Percentiles rank a stretch among this genome's conserved stretches.
phyloP scores from a whole-genome alignment of 2,329 filamentous ascomycete genomes.

The Orbilia brochopaga region DNA sequence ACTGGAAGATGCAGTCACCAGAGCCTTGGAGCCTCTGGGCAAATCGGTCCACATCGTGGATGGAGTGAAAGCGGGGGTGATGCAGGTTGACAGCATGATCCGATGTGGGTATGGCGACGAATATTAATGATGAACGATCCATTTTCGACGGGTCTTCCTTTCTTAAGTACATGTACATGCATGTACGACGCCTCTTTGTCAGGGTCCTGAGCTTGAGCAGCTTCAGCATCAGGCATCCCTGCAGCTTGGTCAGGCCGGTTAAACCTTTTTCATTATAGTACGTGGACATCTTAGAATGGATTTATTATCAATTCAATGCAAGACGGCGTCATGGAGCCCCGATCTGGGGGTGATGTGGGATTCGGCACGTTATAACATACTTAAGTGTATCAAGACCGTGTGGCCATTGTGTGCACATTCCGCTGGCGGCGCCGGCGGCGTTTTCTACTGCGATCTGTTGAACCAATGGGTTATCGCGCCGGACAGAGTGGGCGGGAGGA shows the following conservation, averaged over 20 bases:
- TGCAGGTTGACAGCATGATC: slow-evolving; percentile 67
- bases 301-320: slow-evolving; percentile 34
- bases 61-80: slow-evolving; percentile 74
- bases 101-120: slow-evolving; percentile 54
- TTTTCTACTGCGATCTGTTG: not conserved
- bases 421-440: no score
- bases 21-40: slow-evolving; percentile 68
- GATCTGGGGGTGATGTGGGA: slow-evolving; percentile 30
- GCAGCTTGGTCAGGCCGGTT: slow-evolving; percentile 41
- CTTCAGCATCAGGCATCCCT: slow-evolving; percentile 14
- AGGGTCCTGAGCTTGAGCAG: slow-evolving; percentile 20
- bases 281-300: slow-evolving; percentile 43
- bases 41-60: slow-evolving; percentile 72
- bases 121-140: slow-evolving; percentile 21
- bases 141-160: slow-evolving; percentile 11
- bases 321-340: slow-evolving; percentile 22
- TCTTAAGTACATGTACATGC: slow-evolving; percentile 1
- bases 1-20: slow-evolving; percentile 75
- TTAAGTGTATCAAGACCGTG: slow-evolving; percentile 15
- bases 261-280: slow-evolving; percentile 38
- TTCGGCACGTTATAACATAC: no score
- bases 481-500: slow-evolving; percentile 25
- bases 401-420: not conserved
- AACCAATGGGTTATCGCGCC: slow-evolving; percentile 40
- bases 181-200: not conserved